Evolutionary conservation across 108 stramenopile genomes (phyloP), one percentile per base, ranked within the genome.

Genomic region (Pseudonitzschia pungens): DNA sequence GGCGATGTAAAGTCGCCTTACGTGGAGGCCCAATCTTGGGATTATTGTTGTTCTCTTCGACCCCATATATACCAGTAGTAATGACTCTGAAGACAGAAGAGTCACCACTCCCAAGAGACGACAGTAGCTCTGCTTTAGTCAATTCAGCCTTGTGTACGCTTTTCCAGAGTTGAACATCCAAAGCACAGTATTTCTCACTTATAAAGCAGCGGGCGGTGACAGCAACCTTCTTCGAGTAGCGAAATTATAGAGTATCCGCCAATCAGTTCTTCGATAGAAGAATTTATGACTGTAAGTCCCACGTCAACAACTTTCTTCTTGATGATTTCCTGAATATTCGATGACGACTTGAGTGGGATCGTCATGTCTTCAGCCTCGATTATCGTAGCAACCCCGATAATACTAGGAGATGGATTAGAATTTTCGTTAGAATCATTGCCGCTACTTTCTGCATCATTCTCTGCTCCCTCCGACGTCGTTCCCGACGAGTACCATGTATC

Each of bases 361-460:
- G 83, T 43, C 1, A 79, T 77, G 41, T 76, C 64, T 42, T 92
- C 92, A 16, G 77, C 89, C 45, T 92, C 92, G 26, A 92, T 79
- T 22, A 90, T 79, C 73, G 85, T 77, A 15, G 87, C 27, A 21
- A 67, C 10, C 16, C 43, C 66, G 18, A 44, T 48, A 9, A 41
- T 12, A 15, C 21, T 24, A n/a, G 31, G 22, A 32, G 41, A 24
- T 41, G 15, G 21, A 3, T 18, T 21, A 11, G 60, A 40, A 12
- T 40, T 21, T 12, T 42, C 18, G n/a, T 21, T 62, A 6, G 60
- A 40, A 21, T 62, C 36, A 5, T 62, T 20, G 27, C 20, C 32
- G 14, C 40, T 28, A 10, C 18, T 9, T 15, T n/a, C n/a, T 4
- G 27, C 60, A 4, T 62, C 33, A 21, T 22, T 27, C 27, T 62